These are phyloP conservation scores for Rhododendron williamsianum DNA, from an alignment of 148 eudicot species.

Conservation along the genomic window DNA sequence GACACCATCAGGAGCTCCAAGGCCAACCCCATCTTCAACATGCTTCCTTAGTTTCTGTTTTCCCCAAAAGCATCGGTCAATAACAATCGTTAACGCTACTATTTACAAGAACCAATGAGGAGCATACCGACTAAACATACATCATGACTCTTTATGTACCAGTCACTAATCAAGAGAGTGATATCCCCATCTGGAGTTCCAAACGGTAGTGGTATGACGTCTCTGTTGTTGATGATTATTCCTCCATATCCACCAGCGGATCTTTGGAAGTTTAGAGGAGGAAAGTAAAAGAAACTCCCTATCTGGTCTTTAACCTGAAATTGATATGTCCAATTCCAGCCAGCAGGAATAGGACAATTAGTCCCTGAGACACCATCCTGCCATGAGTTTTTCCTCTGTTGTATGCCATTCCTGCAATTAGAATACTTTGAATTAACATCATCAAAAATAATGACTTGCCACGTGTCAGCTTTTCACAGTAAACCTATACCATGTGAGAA, in stretches of 20 bases:
- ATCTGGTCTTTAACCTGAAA: constrained; percentile 99
- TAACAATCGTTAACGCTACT: not conserved
- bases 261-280: constrained; percentile 82
- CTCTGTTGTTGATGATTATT: constrained; percentile 78
- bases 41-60: constrained; percentile 71
- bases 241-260: constrained; percentile 98
- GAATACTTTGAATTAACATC: constrained; percentile 21
- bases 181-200: constrained; percentile 89
- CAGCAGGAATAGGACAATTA: constrained; percentile 93
- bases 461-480: not conserved
- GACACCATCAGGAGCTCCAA: constrained; percentile 89
- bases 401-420: constrained; percentile 82
- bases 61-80: constrained; percentile 22
- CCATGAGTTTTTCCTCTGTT: constrained; percentile 88
- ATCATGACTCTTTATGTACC: constrained; percentile 90
- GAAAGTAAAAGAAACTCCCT: constrained; percentile 97
- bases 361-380: constrained; percentile 97
- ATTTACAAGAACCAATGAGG: constrained; percentile 7
- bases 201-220: constrained; percentile 82
- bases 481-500: constrained; percentile 76
- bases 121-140: constrained; percentile 32
- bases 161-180: constrained; percentile 82
- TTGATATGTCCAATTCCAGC: constrained; percentile 98
- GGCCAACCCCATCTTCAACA: constrained; percentile 54
- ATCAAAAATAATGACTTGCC: not conserved